Conservation (phyloP, 2,329 filamentous ascomycete genomes). For the Scedosporium aurantiacum region DNA sequence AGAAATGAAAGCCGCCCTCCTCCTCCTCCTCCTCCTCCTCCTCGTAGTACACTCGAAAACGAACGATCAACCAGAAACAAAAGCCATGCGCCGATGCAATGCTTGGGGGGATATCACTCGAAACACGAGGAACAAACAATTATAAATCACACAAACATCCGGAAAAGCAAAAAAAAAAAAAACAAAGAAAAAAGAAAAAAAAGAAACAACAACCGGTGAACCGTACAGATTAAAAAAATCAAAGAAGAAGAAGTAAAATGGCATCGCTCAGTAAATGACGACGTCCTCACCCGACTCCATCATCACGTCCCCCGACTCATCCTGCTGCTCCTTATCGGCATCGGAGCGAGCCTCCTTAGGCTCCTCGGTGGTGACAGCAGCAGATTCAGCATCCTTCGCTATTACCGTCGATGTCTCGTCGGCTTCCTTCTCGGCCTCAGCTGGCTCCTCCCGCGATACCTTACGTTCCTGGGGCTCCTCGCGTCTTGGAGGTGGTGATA, state of each 20-base stretch:
- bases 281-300: slow-evolving; percentile 82
- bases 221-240: background rate
- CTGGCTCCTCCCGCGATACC: background rate
- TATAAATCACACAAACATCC: background rate
- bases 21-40: background rate
- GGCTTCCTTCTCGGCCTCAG: background rate
- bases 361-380: slow-evolving; percentile 9
- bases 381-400: slow-evolving; percentile 4
- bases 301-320: slow-evolving; percentile 66
- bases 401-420: slow-evolving; percentile 1
- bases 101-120: background rate
- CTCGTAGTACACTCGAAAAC: background rate
- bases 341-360: slow-evolving; percentile 4
- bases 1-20: background rate
- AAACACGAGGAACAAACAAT: background rate
- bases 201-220: background rate
- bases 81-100: slow-evolving; percentile 1
- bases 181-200: background rate
- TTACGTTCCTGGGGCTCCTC: background rate
- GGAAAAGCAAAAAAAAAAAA: background rate
- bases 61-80: background rate
- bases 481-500: background rate
- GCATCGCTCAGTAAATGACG: slow-evolving; percentile 63
- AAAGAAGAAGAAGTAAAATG: background rate
- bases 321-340: slow-evolving; percentile 39